phyloP scores from a whole-genome alignment of 306 rosid species.

The Glycine soja region DNA sequence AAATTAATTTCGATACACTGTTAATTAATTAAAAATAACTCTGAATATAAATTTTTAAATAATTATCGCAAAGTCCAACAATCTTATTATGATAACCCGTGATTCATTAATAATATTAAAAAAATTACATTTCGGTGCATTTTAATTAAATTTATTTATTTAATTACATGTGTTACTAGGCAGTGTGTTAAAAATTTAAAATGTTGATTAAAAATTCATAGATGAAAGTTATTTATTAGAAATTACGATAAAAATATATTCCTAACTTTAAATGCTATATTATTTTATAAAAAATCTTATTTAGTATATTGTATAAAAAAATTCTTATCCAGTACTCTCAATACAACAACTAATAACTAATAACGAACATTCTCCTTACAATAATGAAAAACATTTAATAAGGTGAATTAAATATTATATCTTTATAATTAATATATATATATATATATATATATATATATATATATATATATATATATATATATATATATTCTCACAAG shows the following conservation, averaged over 20 bases:
- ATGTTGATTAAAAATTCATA: not conserved
- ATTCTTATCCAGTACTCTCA: not conserved
- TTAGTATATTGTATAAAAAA: too few species aligned
- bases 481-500: too few species aligned
- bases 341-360: not conserved
- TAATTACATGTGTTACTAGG: too few species aligned
- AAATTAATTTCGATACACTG: not conserved
- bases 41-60: not conserved
- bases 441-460: too few species aligned
- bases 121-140: too few species aligned
- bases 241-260: not conserved
- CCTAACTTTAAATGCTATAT: not conserved
- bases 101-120: not conserved
- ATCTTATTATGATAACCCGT: not conserved
- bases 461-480: too few species aligned
- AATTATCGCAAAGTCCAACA: not conserved
- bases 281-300: not conserved
- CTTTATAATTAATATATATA: too few species aligned
- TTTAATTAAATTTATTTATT: too few species aligned
- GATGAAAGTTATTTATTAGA: not conserved
- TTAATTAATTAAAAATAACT: not conserved
- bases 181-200: not conserved
- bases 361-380: not conserved
- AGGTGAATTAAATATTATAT: not conserved
- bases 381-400: not conserved